These are phyloP conservation scores for Suhomyces prunicola DNA, from an alignment of 805 yeast species.

Conservation along the genomic window DNA sequence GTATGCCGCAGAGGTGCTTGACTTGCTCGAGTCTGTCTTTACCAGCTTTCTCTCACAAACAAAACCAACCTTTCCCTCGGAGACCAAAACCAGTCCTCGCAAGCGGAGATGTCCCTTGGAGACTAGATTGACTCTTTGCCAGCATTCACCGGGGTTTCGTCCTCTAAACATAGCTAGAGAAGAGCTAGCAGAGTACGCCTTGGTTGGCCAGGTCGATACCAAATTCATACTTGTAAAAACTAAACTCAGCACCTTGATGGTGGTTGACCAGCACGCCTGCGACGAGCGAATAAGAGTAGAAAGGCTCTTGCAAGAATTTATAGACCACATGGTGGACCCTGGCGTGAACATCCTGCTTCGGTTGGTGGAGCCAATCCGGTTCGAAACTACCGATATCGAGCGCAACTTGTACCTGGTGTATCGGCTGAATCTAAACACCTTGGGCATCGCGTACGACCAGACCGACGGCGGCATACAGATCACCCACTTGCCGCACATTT, in stretches of 20 bases:
- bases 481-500: conserved; percentile 45
- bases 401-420: conserved; percentile 15
- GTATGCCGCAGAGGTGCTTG: conserved; percentile 22
- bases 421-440: conserved; percentile 10
- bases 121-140: neutral
- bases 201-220: conserved; percentile 57
- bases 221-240: conserved; percentile 54
- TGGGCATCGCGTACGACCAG: conserved; percentile 17
- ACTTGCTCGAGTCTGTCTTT: conserved; percentile 27
- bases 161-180: neutral
- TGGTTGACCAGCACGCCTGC: conserved; percentile 81
- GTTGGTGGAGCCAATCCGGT: conserved; percentile 7
- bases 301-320: conserved; percentile 34
- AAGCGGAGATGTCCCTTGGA: too few species aligned
- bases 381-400: conserved; percentile 26
- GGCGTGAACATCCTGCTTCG: conserved; percentile 6
- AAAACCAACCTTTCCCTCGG: too few species aligned
- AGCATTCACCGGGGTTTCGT: too few species aligned
- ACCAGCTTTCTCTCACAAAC: conserved; percentile 7
- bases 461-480: conserved; percentile 16
- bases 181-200: conserved; percentile 6
- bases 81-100: too few species aligned
- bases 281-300: conserved; percentile 75
- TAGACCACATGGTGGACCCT: conserved; percentile 22
- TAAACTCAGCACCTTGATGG: conserved; percentile 24